A percentile compares a stretch with the other conserved stretches of the same genome.
These are phyloP conservation scores for Zygosaccharomyces bisporus DNA, from an alignment of 805 yeast genomes.

Conservation along the genomic window DNA sequence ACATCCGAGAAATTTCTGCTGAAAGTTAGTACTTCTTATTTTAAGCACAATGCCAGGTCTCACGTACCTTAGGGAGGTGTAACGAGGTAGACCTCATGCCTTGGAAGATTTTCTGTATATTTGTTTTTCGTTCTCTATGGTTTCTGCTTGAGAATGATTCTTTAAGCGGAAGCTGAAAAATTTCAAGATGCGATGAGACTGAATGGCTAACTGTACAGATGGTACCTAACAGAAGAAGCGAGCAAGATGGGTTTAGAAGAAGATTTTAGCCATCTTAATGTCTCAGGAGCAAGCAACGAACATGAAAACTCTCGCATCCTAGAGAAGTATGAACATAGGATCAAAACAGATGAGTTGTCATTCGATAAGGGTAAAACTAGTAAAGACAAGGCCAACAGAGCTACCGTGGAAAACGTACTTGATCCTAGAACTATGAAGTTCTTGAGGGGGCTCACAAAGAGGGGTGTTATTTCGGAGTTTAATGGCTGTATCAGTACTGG, in stretches of 20 bases:
- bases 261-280: constrained; percentile 19
- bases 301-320: constrained; percentile 48
- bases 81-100: constrained; percentile 6
- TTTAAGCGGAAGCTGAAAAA: background rate
- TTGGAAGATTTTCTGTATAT: background rate
- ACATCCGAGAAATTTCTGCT: constrained; percentile 58
- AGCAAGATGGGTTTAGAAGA: constrained; percentile 24
- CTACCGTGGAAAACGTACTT: constrained; percentile 93
- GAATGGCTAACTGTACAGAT: too few relatives aligned
- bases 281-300: constrained; percentile 17
- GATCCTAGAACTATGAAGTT: constrained; percentile 92
- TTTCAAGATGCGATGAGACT: constrained; percentile 13
- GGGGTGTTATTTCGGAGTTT: constrained; percentile 77
- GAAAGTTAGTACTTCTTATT: background rate
- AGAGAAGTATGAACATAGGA: constrained; percentile 59
- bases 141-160: background rate
- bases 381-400: constrained; percentile 86
- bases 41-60: background rate
- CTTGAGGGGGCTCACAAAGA: constrained; percentile 72
- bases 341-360: constrained; percentile 58
- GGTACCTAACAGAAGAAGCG: background rate
- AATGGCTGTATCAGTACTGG: constrained; percentile 96
- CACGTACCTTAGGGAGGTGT: constrained; percentile 24
- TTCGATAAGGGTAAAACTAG: constrained; percentile 54
- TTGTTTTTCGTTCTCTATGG: background rate